These are phyloP conservation scores for Tetrapisispora nanseiensis DNA, from an alignment of 805 yeast species.

Conservation along the genomic window DNA sequence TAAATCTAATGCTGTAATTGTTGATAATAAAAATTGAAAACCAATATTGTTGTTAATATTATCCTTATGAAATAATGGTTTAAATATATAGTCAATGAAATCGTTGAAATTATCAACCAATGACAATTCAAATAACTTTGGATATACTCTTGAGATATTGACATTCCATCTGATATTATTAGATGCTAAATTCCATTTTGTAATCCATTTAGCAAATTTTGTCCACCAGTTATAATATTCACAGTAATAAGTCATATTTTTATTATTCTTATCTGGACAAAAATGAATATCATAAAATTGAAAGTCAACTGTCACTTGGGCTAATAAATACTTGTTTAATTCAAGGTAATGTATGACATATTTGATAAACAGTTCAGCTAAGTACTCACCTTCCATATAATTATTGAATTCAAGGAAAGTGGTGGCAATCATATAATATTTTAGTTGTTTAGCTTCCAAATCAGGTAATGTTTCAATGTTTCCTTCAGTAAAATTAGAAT, in stretches of 20 bases:
- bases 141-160: conserved; percentile 27
- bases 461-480: conserved; percentile 10
- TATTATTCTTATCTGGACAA: background rate
- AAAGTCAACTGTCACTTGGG: conserved; percentile 31
- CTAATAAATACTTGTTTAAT: conserved; percentile 32
- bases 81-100: conserved; percentile 26
- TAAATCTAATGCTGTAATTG: conserved; percentile 28
- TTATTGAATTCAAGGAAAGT: conserved; percentile 32
- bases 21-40: conserved; percentile 23
- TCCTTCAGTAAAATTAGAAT: conserved; percentile 4
- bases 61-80: conserved; percentile 25
- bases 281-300: conserved; percentile 10
- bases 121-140: conserved; percentile 15
- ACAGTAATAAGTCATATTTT: background rate
- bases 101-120: conserved; percentile 27
- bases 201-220: conserved; percentile 29
- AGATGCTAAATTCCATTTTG: conserved; percentile 31
- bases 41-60: conserved; percentile 17
- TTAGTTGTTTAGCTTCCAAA: conserved; percentile 17
- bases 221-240: conserved; percentile 25
- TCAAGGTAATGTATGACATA: conserved; percentile 29
- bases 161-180: conserved; percentile 34
- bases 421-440: conserved; percentile 25
- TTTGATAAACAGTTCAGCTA: conserved; percentile 27
- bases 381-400: conserved; percentile 31